phyloP scores from a whole-genome alignment of 257 asterid species.

The Solanum pennellii region DNA sequence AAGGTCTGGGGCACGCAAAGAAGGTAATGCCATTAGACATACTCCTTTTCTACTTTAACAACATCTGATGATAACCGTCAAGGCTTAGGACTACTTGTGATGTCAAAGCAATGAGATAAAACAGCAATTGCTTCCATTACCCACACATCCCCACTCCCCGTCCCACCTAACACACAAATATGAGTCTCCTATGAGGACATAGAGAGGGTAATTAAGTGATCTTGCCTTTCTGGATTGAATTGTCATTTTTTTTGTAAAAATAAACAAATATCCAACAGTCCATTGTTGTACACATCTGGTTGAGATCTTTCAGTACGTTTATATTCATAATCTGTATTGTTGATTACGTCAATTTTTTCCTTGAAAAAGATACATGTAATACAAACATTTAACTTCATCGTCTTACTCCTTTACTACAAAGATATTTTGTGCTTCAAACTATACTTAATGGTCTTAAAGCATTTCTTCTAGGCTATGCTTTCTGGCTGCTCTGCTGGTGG shows the following conservation, averaged over 20 bases:
- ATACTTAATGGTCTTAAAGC: background rate
- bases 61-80: background rate
- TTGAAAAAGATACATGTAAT: background rate
- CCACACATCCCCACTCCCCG: background rate
- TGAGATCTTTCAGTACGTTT: background rate
- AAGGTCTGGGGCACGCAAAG: constrained; percentile 59
- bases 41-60: background rate
- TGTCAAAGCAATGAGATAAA: background rate
- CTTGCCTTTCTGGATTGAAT: background rate
- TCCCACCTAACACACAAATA: background rate
- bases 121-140: background rate
- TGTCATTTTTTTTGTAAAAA: background rate
- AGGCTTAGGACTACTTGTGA: background rate
- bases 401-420: background rate
- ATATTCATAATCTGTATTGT: background rate
- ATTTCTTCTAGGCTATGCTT: constrained; percentile 59
- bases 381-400: background rate
- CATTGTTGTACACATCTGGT: background rate
- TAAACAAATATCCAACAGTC: background rate
- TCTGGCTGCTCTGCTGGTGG: constrained; percentile 99
- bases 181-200: background rate
- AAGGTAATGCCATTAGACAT: constrained; percentile 34
- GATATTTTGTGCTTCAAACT: background rate
- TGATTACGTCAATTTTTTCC: background rate
- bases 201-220: background rate